phyloP scores from a whole-genome alignment of 495 filamentous ascomycete species.

The Neohortaea acidophila region DNA sequence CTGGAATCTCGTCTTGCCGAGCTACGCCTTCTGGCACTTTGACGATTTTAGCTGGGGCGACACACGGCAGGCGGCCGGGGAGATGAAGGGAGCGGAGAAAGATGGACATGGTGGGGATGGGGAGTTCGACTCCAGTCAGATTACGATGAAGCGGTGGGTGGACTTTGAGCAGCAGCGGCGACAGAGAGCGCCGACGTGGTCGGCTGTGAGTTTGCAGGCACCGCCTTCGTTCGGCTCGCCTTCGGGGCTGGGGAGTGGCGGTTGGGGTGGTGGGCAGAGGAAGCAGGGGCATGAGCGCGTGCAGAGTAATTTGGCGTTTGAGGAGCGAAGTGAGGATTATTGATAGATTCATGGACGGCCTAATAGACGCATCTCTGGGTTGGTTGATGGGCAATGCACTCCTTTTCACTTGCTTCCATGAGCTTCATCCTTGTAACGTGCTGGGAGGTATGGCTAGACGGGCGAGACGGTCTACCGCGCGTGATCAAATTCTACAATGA shows the following conservation, averaged over 20 bases:
- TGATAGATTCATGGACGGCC: too few relatives aligned
- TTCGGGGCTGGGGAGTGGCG: background rate
- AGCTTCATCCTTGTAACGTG: too few relatives aligned
- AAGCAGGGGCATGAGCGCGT: slow-evolving; percentile 8
- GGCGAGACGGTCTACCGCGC: too few relatives aligned
- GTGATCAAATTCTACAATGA: too few relatives aligned
- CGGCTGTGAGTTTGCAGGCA: background rate
- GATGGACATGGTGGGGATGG: slow-evolving; percentile 50
- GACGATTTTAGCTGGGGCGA: slow-evolving; percentile 99
- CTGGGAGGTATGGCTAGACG: too few relatives aligned
- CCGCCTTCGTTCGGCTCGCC: background rate
- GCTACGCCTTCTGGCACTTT: slow-evolving; percentile 98
- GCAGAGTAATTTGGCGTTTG: slow-evolving; percentile 11
- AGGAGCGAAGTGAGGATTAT: slow-evolving; percentile 11
- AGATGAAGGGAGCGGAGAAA: slow-evolving; percentile 69
- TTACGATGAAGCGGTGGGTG: slow-evolving; percentile 48
- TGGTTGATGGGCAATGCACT: too few relatives aligned
- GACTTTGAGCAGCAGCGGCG: slow-evolving; percentile 67
- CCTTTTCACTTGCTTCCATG: too few relatives aligned
- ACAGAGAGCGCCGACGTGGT: slow-evolving; percentile 2
- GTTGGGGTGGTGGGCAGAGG: background rate
- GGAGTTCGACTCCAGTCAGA: slow-evolving; percentile 17
- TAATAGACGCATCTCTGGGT: too few relatives aligned
- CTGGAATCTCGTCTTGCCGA: slow-evolving; percentile 94
- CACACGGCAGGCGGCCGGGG: slow-evolving; percentile 86